These are phyloP conservation scores for Aspergillus udagawae DNA, from an alignment of 2,329 filamentous ascomycete species.

Conservation along the genomic window DNA sequence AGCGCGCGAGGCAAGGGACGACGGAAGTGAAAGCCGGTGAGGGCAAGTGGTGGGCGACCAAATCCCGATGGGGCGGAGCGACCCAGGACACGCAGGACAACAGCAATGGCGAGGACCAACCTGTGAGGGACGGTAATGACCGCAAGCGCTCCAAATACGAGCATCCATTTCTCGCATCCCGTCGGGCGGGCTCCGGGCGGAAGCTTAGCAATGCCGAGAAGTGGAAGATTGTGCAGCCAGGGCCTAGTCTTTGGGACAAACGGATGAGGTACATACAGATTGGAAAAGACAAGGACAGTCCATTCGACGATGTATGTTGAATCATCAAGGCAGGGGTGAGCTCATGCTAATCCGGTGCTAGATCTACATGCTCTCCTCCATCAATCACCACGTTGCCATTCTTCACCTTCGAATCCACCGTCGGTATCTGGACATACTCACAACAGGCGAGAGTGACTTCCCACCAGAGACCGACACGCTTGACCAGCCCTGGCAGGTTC, in stretches of 20 bases:
- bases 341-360: conserved; percentile 22
- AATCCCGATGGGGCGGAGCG: conserved; percentile 54
- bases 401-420: conserved; percentile 56
- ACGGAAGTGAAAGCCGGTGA: conserved; percentile 49
- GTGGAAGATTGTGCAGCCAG: conserved; percentile 52
- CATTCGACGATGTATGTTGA: conserved; percentile 51
- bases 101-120: conserved; percentile 23
- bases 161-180: conserved; percentile 28
- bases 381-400: conserved; percentile 61
- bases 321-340: not conserved
- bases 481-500: conserved; percentile 47
- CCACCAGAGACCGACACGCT: conserved; percentile 14
- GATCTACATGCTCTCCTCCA: conserved; percentile 59
- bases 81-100: conserved; percentile 34
- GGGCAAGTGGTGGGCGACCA: conserved; percentile 58
- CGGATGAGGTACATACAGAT: conserved; percentile 54
- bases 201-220: conserved; percentile 46
- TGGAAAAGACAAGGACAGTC: conserved; percentile 46
- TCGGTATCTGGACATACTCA: conserved; percentile 54
- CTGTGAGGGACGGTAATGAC: conserved; percentile 25
- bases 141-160: conserved; percentile 39
- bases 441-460: conserved; percentile 37
- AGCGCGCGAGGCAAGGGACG: conserved; percentile 54
- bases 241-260: conserved; percentile 53
- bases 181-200: conserved; percentile 33